phyloP scores from a whole-genome alignment of 2,329 filamentous ascomycete species.

The Sporothrix globosa region DNA sequence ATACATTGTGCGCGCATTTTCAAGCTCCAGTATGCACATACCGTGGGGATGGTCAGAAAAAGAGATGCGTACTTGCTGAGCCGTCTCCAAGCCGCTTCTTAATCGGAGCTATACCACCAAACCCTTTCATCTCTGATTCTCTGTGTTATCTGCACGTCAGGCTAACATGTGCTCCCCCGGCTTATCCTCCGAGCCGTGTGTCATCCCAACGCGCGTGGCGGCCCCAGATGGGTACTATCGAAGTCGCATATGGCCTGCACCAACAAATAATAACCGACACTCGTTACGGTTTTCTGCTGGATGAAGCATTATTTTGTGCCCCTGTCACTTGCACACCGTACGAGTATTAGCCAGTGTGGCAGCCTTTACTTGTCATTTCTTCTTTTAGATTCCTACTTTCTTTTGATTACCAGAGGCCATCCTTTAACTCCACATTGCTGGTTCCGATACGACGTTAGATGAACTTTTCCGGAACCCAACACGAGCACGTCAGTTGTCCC shows the following conservation, averaged over 20 bases:
- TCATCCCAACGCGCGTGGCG: neutral
- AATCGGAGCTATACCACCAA: neutral
- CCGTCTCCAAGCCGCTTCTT: constrained; percentile 24
- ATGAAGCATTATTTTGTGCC: neutral
- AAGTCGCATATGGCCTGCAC: neutral
- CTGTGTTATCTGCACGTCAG: neutral
- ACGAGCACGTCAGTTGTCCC: constrained; percentile 11
- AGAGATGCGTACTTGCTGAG: neutral
- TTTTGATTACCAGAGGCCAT: constrained; percentile 5
- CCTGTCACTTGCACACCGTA: neutral
- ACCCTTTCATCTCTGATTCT: neutral
- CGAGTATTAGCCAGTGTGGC: neutral
- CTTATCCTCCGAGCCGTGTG: constrained; percentile 23
- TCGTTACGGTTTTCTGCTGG: neutral
- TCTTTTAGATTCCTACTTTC: neutral
- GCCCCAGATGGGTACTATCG: constrained; percentile 20
- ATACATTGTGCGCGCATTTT: constrained; percentile 14
- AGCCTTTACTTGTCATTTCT: neutral
- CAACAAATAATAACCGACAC: neutral
- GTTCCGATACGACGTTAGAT: constrained; percentile 19
- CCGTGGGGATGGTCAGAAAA: neutral
- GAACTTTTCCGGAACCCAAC: constrained; percentile 14
- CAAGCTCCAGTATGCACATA: neutral
- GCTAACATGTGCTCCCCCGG: constrained; percentile 4
- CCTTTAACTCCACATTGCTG: neutral